Conservation (phyloP, 164 flowering plant species). For the Dillenia suffruticosa region DNA sequence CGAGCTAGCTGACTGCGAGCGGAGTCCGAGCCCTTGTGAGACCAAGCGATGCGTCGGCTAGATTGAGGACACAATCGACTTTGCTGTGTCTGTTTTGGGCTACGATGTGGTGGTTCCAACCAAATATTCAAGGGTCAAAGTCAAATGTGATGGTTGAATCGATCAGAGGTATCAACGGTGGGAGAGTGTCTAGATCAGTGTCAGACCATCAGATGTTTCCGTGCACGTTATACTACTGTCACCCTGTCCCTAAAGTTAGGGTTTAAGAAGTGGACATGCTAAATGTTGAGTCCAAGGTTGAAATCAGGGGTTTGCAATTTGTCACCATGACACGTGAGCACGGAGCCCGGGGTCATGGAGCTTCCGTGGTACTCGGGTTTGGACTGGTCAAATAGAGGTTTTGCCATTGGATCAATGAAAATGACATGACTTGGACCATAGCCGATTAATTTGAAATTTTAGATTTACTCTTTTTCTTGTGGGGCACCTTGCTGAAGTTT, state of each 20-base stretch:
- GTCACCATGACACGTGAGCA: constrained; percentile 80
- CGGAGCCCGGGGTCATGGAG: constrained; percentile 80
- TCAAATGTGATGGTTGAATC: constrained; percentile 48
- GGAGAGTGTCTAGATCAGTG: constrained; percentile 60
- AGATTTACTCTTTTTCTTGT: too few species aligned
- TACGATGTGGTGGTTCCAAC: constrained; percentile 41
- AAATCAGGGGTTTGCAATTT: constrained; percentile 73
- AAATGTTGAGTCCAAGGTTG: constrained; percentile 31
- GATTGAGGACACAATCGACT: constrained; percentile 85
- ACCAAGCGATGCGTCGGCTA: constrained; percentile 77
- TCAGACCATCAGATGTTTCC: constrained; percentile 94
- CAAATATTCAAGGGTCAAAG: constrained; percentile 56
- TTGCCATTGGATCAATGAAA: constrained; percentile 67
- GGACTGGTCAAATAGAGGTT: constrained; percentile 72
- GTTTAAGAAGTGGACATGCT: constrained; percentile 75
- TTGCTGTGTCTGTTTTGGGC: constrained; percentile 64
- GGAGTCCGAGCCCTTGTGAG: constrained; percentile 77
- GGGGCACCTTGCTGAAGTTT: too few species aligned
- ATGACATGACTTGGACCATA: constrained; percentile 55
- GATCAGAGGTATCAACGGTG: constrained; percentile 71
- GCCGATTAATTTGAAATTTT: constrained; percentile 20
- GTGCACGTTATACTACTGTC: constrained; percentile 78
- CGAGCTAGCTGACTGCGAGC: constrained; percentile 67
- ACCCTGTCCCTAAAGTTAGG: constrained; percentile 79
- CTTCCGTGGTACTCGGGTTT: constrained; percentile 69